These are phyloP conservation scores for Aspergillus sclerotioniger DNA, from an alignment of 495 filamentous ascomycete genomes.

Conservation along the genomic window DNA sequence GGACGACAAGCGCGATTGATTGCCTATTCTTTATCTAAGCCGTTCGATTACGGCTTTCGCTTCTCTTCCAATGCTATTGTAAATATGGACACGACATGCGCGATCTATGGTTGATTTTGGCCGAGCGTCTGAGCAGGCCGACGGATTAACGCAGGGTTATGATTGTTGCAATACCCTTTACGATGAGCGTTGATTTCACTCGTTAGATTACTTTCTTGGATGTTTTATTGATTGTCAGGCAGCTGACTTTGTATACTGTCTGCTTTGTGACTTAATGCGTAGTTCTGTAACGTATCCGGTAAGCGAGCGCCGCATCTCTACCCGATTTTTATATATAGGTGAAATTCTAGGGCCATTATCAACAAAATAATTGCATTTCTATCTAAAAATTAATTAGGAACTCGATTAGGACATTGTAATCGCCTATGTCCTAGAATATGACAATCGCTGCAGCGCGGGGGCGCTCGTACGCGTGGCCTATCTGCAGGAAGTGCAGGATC, in stretches of 20 bases:
- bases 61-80: conserved; percentile 15
- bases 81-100: conserved; percentile 28
- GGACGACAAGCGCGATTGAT: conserved; percentile 36
- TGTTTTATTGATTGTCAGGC: conserved; percentile 6
- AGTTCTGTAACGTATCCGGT: too few relatives aligned
- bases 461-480: too few relatives aligned
- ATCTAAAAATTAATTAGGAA: too few relatives aligned
- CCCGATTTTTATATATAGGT: too few relatives aligned
- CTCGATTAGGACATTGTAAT: too few relatives aligned
- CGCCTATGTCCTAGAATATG: too few relatives aligned
- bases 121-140: conserved; percentile 22
- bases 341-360: too few relatives aligned
- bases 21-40: conserved; percentile 10
- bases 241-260: neutral
- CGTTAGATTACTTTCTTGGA: conserved; percentile 10
- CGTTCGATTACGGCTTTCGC: conserved; percentile 5
- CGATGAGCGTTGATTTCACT: conserved; percentile 35
- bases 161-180: conserved; percentile 33
- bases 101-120: conserved; percentile 18
- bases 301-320: too few relatives aligned
- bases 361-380: too few relatives aligned
- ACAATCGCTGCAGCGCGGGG: too few relatives aligned
- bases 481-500: too few relatives aligned
- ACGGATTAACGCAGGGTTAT: conserved; percentile 40
- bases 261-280: too few relatives aligned